Evolutionary conservation across 2,329 filamentous ascomycete species (phyloP), one percentile per base, ranked within the genome.

Genomic region (Boeremia exigua): DNA sequence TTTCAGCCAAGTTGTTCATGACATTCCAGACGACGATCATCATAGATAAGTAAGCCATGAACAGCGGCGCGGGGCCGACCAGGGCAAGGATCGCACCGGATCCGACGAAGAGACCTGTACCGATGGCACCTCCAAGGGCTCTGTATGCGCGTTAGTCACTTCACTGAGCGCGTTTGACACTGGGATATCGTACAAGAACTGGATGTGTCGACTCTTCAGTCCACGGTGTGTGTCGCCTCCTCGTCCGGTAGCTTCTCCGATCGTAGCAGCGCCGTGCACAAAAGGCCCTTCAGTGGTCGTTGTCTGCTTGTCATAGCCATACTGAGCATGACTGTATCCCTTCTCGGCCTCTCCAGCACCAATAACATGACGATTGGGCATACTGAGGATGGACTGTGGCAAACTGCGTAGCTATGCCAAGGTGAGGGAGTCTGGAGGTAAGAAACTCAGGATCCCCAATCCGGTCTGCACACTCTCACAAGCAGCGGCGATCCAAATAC

Each of bases 51-150:
- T 75, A 75, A 10, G 71, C 71, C 70, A 75, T 74, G 65, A 75
- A 74, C 6, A 74, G 52, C 6, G 71, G 70, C 19, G 71, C 71
- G 33, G 71, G 72, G 4, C 72, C 72, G 12, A 70, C 69, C 6
- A 70, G 45, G 1, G 68, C 62, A 28, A 75, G 69, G 38, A 74
- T 74, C 2, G 58, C 63, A 14, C 72, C 72, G 23, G 67, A 71
- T 40, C 71, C 72, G n/a, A 75, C 71, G 56, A 75, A 75, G 3
- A 75, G 58, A 36, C 72, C 72, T 19, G 72, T 75, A 54, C 72
- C 66, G 50, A 86, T 86, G 8, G 83, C 83, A 56, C 84, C 84
- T 51, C 83, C 84, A 7, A 87, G 77, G 17, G 84, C 84, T 63
- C 86, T 87, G 60, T 78, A 77, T 54, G n/a, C 8, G 11, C 14